Evolutionary conservation across 2,329 filamentous ascomycete genomes (phyloP).

Genomic region (Mycosphaerella sp.): DNA sequence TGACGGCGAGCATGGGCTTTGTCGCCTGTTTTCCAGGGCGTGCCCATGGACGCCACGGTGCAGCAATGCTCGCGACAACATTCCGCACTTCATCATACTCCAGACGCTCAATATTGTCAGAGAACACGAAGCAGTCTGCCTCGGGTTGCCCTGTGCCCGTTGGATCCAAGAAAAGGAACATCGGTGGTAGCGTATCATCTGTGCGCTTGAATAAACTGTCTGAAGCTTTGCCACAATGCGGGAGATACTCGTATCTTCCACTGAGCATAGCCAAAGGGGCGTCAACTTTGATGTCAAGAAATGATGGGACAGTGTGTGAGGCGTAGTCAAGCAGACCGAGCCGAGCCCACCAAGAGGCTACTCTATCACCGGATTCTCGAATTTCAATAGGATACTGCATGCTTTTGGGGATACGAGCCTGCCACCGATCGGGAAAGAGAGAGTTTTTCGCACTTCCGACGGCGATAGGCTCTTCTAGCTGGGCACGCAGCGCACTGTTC

Average conservation of each 20-base stretch:
- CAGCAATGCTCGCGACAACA: slow-evolving; percentile 43
- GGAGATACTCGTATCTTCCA: slow-evolving; percentile 49
- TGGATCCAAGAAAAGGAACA: slow-evolving; percentile 57
- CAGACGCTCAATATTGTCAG: slow-evolving; percentile 43
- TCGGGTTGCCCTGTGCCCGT: slow-evolving; percentile 42
- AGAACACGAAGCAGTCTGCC: slow-evolving; percentile 54
- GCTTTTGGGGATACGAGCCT: slow-evolving; percentile 41
- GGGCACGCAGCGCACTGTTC: slow-evolving; percentile 21
- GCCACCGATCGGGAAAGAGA: slow-evolving; percentile 35
- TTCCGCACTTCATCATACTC: slow-evolving; percentile 44
- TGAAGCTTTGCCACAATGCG: slow-evolving; percentile 53
- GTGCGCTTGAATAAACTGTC: slow-evolving; percentile 48
- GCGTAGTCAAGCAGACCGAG: slow-evolving; percentile 36
- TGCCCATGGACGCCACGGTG: slow-evolving; percentile 40
- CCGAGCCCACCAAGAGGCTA: slow-evolving; percentile 36
- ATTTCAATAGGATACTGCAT: slow-evolving; percentile 21
- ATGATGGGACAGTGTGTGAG: slow-evolving; percentile 41
- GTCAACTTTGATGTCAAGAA: slow-evolving; percentile 38
- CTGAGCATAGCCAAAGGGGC: slow-evolving; percentile 31
- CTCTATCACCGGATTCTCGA: slow-evolving; percentile 17
- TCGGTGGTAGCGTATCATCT: slow-evolving; percentile 19
- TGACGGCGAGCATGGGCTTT: slow-evolving; percentile 7
- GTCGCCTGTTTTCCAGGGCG: neutral
- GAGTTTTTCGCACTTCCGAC: slow-evolving; percentile 12
- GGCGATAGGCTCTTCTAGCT: slow-evolving; percentile 28